Base-by-base conservation (phyloP, 805 yeast genomes). In the Priceomyces medius region DNA sequence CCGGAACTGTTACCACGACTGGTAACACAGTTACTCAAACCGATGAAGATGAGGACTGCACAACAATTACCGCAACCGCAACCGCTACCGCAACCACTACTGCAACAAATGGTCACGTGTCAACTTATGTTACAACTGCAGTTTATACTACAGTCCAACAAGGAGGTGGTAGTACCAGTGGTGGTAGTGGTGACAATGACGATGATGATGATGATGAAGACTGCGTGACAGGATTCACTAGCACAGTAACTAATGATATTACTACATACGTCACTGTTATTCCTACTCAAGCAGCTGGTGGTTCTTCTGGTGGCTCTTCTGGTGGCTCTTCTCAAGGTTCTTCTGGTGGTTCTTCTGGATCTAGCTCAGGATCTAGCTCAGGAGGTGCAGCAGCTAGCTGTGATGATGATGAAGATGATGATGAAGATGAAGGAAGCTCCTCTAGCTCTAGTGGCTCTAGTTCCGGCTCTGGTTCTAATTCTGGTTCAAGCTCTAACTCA, bases 241-340 rank as follows among this genome's bases (percentile, higher is more conserved):
- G 7, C 10, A 35, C 38, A 6, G 38, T 35, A 7, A 24, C 38
- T 23, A 35, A 35, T 17, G 13, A 12, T 21, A 8, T 17, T 13
- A 38, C 41, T 19, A 38, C 41, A 10, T 24, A 38, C 24, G 23
- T 23, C 37, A 38, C 41, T 20, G 10, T 38, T 17, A 21, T 16
- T 24, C 18, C 29, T 7, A 19, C 36, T 38, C 27, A 17, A 10
- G 13, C 28, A 18, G 14, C 23, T 13, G 41, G 35, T 10, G 14
- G 7, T 17, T 17, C 20, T 29, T 21, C 21, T 5, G 29, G 37
- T 13, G 27, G 27, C 27, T 23, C 27, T 23, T 28, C 31, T 7
- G 14, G 16, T 9, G 19, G 21, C 8, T 7, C 20, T 20, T 13
- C 35, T 31, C 12, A 14, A 31, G 35, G 35, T 14, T 18, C 35